Evolutionary conservation across 495 filamentous ascomycete genomes (phyloP).

Genomic region (Hypoxylon cercidicola): DNA sequence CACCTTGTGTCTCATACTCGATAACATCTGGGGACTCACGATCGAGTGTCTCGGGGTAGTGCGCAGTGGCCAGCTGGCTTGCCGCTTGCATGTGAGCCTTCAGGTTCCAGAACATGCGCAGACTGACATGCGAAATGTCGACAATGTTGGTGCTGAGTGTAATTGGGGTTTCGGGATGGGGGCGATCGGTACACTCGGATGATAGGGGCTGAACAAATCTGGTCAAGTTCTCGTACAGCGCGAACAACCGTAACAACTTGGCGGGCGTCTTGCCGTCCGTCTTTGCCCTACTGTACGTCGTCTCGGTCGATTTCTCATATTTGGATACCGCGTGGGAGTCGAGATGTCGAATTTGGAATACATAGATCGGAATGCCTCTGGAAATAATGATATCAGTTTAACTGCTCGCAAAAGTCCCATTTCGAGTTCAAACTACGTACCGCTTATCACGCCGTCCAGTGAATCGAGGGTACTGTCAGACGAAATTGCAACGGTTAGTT

Average conservation of each 20-base stretch:
- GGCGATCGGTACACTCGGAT: slow-evolving; percentile 72
- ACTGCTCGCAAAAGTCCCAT: background rate
- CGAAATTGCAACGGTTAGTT: slow-evolving; percentile 17
- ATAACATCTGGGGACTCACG: slow-evolving; percentile 55
- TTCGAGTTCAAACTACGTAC: slow-evolving; percentile 30
- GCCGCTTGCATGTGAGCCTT: slow-evolving; percentile 93
- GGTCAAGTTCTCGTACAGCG: slow-evolving; percentile 89
- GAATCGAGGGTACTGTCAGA: slow-evolving; percentile 86
- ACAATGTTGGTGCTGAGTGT: slow-evolving; percentile 91
- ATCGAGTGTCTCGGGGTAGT: slow-evolving; percentile 92
- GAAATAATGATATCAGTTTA: slow-evolving; percentile 8
- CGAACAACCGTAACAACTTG: slow-evolving; percentile 82
- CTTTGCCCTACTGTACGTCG: slow-evolving; percentile 62
- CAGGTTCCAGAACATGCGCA: slow-evolving; percentile 94
- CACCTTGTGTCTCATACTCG: background rate
- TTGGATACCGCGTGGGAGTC: slow-evolving; percentile 79
- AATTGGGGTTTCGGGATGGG: slow-evolving; percentile 78
- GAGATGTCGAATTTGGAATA: slow-evolving; percentile 85
- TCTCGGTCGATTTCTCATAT: slow-evolving; percentile 72
- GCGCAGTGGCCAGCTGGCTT: slow-evolving; percentile 83
- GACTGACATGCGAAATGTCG: slow-evolving; percentile 81
- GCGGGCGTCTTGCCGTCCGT: slow-evolving; percentile 69
- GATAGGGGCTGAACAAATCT: slow-evolving; percentile 86
- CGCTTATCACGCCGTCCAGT: slow-evolving; percentile 83
- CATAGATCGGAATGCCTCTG: slow-evolving; percentile 88